phyloP scores from a whole-genome alignment of 1,284 basidiomycete genomes.

The Omphalotus olearius region DNA sequence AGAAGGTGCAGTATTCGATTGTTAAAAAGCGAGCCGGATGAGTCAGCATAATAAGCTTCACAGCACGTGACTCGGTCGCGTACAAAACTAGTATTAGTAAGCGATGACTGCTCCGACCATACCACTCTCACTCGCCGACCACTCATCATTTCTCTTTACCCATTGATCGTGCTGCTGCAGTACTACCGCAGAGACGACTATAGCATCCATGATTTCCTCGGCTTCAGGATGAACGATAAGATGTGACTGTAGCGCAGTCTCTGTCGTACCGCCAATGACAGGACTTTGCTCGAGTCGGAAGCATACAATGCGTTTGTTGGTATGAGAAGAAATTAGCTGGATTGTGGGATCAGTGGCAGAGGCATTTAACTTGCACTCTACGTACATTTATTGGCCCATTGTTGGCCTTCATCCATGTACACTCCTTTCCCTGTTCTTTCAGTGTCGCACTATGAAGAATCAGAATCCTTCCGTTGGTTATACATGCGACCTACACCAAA shows the following conservation, averaged over 20 bases:
- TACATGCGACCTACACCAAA: not conserved
- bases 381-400: constrained; percentile 2
- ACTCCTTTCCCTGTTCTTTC: not conserved
- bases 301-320: not conserved
- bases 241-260: not conserved
- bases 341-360: not conserved
- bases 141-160: constrained; percentile 3
- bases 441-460: not conserved
- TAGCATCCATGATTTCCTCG: not conserved
- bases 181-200: not conserved
- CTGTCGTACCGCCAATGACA: not conserved
- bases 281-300: not conserved
- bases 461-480: not conserved
- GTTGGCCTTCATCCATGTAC: constrained; percentile 2
- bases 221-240: not conserved
- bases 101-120: too few species aligned
- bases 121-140: too few species aligned
- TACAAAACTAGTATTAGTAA: too few species aligned
- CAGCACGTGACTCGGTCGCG: too few species aligned
- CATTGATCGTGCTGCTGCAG: not conserved
- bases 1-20: not conserved
- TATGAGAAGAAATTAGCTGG: not conserved
- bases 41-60: too few species aligned
- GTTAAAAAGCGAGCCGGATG: too few species aligned
- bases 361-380: not conserved